Conservation (phyloP, 768 basidiomycete species). For the Lactifluus echinatus region DNA sequence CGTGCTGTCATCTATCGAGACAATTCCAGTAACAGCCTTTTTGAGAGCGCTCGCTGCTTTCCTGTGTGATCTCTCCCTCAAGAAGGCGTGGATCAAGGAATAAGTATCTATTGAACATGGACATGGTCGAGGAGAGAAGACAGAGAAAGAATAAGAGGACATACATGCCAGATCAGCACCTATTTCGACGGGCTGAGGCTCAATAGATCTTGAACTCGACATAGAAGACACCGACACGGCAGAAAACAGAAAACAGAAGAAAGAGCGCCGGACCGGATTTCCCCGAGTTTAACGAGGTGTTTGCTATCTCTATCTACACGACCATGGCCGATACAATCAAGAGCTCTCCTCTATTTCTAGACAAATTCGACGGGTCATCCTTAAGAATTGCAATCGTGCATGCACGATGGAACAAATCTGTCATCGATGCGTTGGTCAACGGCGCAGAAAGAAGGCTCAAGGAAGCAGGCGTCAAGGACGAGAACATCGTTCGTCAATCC, state of each 20-base stretch:
- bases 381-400: conserved; percentile 90
- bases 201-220: background rate
- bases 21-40: conserved; percentile 57
- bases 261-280: conserved; percentile 1
- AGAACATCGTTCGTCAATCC: conserved; percentile 83
- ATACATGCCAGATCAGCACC: conserved; percentile 1
- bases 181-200: background rate
- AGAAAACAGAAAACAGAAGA: too few relatives aligned
- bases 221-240: background rate
- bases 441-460: conserved; percentile 77
- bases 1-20: conserved; percentile 50
- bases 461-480: conserved; percentile 77
- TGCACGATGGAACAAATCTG: conserved; percentile 87
- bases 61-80: conserved; percentile 51
- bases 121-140: background rate
- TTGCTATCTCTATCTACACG: background rate
- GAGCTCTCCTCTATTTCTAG: conserved; percentile 54
- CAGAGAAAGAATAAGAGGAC: background rate
- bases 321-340: conserved; percentile 51
- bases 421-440: conserved; percentile 77
- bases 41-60: conserved; percentile 70
- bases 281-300: background rate
- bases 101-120: conserved; percentile 52
- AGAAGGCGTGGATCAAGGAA: conserved; percentile 66
- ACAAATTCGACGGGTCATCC: conserved; percentile 65